A percentile compares a stretch with the other conserved stretches of the same genome.
These are phyloP conservation scores for Middelhovenomyces tepae DNA, from an alignment of 805 yeast genomes.

Conservation along the genomic window DNA sequence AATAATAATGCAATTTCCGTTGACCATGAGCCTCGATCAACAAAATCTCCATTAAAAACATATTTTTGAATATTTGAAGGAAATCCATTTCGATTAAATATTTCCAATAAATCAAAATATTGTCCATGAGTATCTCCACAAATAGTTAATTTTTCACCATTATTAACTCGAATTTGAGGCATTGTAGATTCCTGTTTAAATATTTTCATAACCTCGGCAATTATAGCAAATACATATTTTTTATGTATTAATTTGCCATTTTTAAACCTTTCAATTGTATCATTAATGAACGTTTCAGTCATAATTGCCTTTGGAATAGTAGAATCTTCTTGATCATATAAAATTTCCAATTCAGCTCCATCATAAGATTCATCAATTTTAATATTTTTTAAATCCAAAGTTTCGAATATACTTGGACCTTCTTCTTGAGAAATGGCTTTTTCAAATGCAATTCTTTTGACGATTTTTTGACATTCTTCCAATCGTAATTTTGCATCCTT, in stretches of 20 bases:
- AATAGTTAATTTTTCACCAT: constrained; percentile 52
- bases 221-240: constrained; percentile 72
- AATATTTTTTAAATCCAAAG: constrained; percentile 27
- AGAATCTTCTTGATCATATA: constrained; percentile 25
- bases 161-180: constrained; percentile 51
- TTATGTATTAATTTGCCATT: constrained; percentile 69
- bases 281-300: constrained; percentile 46
- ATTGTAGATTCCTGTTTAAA: constrained; percentile 61
- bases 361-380: constrained; percentile 45
- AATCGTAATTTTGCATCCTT: constrained; percentile 52
- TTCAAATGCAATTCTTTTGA: constrained; percentile 72
- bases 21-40: constrained; percentile 97
- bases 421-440: constrained; percentile 76
- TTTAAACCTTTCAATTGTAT: constrained; percentile 64
- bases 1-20: constrained; percentile 85
- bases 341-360: constrained; percentile 48
- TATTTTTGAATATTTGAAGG: constrained; percentile 62
- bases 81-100: constrained; percentile 66
- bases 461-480: constrained; percentile 52
- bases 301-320: constrained; percentile 33
- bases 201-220: constrained; percentile 59
- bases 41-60: constrained; percentile 94
- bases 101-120: constrained; percentile 76
- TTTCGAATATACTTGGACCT: constrained; percentile 39
- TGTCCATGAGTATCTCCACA: constrained; percentile 99